Base-by-base conservation (phyloP, 2,329 filamentous ascomycete species). In the Pestalotiopsis sp. region DNA sequence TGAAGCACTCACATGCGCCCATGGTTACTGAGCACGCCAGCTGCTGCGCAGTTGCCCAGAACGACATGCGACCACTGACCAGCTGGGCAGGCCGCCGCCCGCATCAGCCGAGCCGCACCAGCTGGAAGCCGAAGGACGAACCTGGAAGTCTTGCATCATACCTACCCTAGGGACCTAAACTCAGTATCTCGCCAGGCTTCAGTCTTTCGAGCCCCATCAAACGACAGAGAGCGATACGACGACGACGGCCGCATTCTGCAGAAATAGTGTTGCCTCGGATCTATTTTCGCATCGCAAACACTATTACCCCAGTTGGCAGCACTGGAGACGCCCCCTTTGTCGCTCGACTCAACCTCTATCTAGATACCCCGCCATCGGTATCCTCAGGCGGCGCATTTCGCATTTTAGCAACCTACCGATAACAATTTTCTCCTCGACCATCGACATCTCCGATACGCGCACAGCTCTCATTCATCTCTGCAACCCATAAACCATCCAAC, bases 401-500 rank as follows among this genome's bases (percentile, higher is more conserved):
- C 52, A 56, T 60, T 36, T 36, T 36, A 59, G 60, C 58, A 70
- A 60, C 67, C 64, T 66, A 63, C 70, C 27, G 64, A 60, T 59
- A 66, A 66, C 41, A 45, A 12, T 13, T 68, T 58, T 52, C 70
- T 71, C 67, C 63, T 31, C 59, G 36, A 20, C 45, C 60, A 27
- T 39, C 39, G 49, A 57, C 60, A 13, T 39, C 58, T 58, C 64
- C 49, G n/a, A n/a, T 14, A 20, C 63, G 13, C 27, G n/a, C n/a
- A 39, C 27, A 20, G 31, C 23, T 56, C 25, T 57, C 45, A 9
- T 25, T 14, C 62, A 39, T 31, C 62, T 49, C 62, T 49, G 39
- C 62, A 31, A 23, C 23, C 23, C 45, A 56, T 57, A 12, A 13
- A 31, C 20, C 31, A 12, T 69, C 71, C 77, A 85, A 76, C 72